phyloP scores from a whole-genome alignment of 257 asterid species.

The Solanum lycopersicoides region DNA sequence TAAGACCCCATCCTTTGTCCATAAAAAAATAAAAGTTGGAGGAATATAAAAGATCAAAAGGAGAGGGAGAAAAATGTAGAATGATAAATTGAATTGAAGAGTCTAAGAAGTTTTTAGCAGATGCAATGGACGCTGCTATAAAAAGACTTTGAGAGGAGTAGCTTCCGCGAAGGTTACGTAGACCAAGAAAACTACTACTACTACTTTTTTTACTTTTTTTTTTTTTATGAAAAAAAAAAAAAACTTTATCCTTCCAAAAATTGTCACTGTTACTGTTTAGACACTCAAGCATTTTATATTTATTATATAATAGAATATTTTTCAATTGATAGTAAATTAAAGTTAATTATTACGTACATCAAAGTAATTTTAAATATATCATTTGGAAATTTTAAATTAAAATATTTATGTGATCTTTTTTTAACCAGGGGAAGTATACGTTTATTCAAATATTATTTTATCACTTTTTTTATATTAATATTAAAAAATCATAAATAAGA shows the following conservation, averaged over 20 bases:
- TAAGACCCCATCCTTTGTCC: conserved; percentile 82
- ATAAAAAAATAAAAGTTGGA: conserved; percentile 16
- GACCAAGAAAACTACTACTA: conserved; percentile 9
- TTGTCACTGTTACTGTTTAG: not conserved
- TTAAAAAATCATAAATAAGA: too few species aligned
- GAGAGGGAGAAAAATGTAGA: not conserved
- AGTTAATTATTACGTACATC: too few species aligned
- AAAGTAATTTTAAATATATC: too few species aligned
- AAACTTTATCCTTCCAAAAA: not conserved
- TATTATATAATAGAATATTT: too few species aligned
- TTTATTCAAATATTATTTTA: too few species aligned
- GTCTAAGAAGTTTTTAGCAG: conserved; percentile 44
- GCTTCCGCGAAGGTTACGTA: conserved; percentile 5
- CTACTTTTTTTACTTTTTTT: not conserved
- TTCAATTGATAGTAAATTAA: too few species aligned
- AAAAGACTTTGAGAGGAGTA: conserved; percentile 18
- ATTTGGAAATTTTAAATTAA: too few species aligned
- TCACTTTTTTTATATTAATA: too few species aligned
- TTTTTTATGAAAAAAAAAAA: not conserved
- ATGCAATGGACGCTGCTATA: conserved; percentile 30
- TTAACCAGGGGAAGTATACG: not conserved
- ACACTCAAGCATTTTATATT: too few species aligned
- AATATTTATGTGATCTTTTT: too few species aligned
- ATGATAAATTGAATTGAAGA: conserved; percentile 11
- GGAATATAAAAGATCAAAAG: not conserved